Conservation (phyloP, 139 green algal genomes). For the Tetradesmus obliquus region DNA sequence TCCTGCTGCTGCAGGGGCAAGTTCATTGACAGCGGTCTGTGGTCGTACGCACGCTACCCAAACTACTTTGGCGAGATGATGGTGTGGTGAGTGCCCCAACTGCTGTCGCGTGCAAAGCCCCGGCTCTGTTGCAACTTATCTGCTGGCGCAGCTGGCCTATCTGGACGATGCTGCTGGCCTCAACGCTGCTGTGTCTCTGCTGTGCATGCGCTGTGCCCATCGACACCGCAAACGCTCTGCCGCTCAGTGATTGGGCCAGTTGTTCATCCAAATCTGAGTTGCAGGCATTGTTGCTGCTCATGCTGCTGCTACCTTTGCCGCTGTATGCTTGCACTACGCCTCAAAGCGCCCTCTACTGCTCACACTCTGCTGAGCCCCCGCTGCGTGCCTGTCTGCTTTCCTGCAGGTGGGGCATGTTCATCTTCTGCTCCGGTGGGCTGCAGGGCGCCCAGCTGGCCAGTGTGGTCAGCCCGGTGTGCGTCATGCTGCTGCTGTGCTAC, state of each 20-base stretch:
- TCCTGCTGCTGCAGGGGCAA: slow-evolving; percentile 47
- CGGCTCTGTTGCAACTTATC: not conserved
- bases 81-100: slow-evolving; percentile 58
- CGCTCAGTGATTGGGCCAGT: too few relatives aligned
- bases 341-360: not conserved
- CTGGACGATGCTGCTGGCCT: too few relatives aligned
- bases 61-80: slow-evolving; percentile 95
- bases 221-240: not conserved
- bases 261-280: too few relatives aligned
- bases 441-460: slow-evolving; percentile 53
- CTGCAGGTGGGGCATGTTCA: slow-evolving; percentile 77
- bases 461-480: slow-evolving; percentile 74
- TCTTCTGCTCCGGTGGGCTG: slow-evolving; percentile 60
- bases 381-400: not conserved
- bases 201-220: not conserved
- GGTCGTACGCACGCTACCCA: slow-evolving; percentile 71
- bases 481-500: slow-evolving; percentile 74
- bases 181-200: not conserved
- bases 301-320: not conserved
- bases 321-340: not conserved
- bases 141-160: not conserved
- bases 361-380: not conserved
- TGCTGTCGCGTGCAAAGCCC: slow-evolving; percentile 1
- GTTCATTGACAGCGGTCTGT: slow-evolving; percentile 88
- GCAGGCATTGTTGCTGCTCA: not conserved